Evolutionary conservation across 192 early-diverging fungal genomes (phyloP).

Genomic region (Entomortierella lignicola): DNA sequence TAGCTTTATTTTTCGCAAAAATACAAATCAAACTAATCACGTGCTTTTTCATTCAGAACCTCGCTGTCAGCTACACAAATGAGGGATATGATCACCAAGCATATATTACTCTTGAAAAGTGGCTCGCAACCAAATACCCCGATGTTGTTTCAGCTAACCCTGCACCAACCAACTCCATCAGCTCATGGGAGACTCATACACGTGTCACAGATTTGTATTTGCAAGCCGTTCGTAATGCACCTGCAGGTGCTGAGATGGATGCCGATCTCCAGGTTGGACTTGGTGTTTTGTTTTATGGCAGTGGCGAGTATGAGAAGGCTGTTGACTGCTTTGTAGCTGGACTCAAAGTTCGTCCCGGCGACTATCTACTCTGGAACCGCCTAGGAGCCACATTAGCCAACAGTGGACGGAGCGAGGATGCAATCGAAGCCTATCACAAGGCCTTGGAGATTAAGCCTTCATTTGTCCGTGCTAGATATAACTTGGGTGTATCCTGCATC

Average conservation of each 20-base stretch:
- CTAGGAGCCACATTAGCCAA: conserved; percentile 98
- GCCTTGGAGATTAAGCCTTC: conserved; percentile 94
- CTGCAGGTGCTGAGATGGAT: conserved; percentile 73
- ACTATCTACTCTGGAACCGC: conserved; percentile 97
- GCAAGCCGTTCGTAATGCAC: conserved; percentile 75
- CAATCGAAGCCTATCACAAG: conserved; percentile 94
- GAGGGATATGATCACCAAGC: conserved; percentile 92
- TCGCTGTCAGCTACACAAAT: conserved; percentile 97
- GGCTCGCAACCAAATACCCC: conserved; percentile 85
- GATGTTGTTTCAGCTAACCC: conserved; percentile 54
- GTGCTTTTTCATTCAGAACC: conserved; percentile 52
- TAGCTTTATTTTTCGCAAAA: neutral
- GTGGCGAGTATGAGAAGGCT: conserved; percentile 92
- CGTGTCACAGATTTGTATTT: conserved; percentile 86
- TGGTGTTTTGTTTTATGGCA: conserved; percentile 95
- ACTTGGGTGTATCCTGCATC: conserved; percentile 94
- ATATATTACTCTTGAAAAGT: conserved; percentile 90
- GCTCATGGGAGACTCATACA: conserved; percentile 65
- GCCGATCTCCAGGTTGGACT: conserved; percentile 94
- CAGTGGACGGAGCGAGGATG: conserved; percentile 74
- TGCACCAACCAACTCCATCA: conserved; percentile 51
- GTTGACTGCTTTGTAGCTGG: conserved; percentile 97
- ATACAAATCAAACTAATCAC: neutral
- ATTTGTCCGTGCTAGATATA: conserved; percentile 98
- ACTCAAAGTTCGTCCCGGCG: conserved; percentile 82